Evolutionary conservation across 129 eudicot genomes (phyloP), one percentile per base, ranked within the genome.

Genomic region (Cynara cardunculus): DNA sequence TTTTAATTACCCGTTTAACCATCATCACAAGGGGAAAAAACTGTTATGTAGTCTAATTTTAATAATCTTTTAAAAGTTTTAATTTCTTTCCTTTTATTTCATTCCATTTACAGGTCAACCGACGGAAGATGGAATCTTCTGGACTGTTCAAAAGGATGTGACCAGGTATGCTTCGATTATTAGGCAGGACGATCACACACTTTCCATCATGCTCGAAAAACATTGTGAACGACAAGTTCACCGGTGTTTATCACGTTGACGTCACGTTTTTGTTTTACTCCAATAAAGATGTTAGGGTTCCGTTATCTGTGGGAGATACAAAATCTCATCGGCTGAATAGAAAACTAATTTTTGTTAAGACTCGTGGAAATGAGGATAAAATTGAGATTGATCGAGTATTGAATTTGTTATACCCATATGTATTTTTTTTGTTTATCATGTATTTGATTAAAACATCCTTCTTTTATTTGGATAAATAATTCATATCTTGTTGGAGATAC

Each of bases 101-200:
- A n/a, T n/a, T n/a, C n/a, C n/a, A n/a, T n/a, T 81, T 81, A 92
- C 97, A 13, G 90, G 93, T 19, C 88, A 92, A 79, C 93, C 94
- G 2, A 87, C 77, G 0, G 89, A 65, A 0, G 31, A 77, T 3
- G 97, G 97, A 13, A 76, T 84, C 71, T 88, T 86, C 85, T 92
- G 97, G 97, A 81, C 7, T 5, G 85, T 90, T 24, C 81, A 82
- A 6, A 92, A 92, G 75, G 97, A 92, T 56, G 86, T 92, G 75
- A 92, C 85, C 46, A 92, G 81, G 85, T 92, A 92, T 41, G 53
- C 77, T 53, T 88, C 91, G 37, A 69, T 90, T 31, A 46, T 92
- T n/a, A 2, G 46, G 3, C 31, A 68, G 37, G 32, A 83, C 0
- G 74, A 90, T 64, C 69, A 82, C 46, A 81, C 80, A 5, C 85